Percentiles rank a stretch among this genome's conserved stretches.
Evolutionary conservation across 2,329 filamentous ascomycete species (phyloP).

Genomic region (Curvularia hawaiiensis): DNA sequence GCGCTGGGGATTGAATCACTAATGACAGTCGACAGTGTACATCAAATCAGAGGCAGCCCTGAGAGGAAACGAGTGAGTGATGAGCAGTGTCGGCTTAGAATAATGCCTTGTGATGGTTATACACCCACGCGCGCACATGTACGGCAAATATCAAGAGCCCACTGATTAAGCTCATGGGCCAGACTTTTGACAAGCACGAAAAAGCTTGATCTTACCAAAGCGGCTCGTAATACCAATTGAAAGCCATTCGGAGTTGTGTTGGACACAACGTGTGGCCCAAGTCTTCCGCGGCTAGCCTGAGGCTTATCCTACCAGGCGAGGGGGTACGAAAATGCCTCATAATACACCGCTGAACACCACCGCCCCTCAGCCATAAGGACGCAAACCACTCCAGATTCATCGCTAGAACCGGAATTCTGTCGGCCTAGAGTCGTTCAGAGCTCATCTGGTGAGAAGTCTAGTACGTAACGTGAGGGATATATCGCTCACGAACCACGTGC

Average conservation of each 20-base stretch:
- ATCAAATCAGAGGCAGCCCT: too few relatives aligned
- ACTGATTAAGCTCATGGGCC: background rate
- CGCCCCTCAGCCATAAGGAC: background rate
- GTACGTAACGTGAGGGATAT: conserved; percentile 1
- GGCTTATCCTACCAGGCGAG: background rate
- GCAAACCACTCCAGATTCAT: background rate
- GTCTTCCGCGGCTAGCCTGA: background rate
- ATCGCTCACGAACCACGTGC: background rate
- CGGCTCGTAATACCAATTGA: background rate
- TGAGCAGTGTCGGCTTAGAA: background rate
- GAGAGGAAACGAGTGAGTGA: background rate
- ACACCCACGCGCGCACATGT: background rate
- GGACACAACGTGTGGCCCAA: background rate
- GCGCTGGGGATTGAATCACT: background rate
- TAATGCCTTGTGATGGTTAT: background rate
- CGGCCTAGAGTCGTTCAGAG: background rate
- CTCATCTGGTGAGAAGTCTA: background rate
- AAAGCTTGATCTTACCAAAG: background rate
- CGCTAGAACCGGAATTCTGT: background rate
- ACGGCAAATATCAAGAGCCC: background rate
- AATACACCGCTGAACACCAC: background rate
- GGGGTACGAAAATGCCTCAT: background rate
- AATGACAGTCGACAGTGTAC: background rate
- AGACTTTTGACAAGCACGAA: background rate
- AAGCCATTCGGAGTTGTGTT: background rate